Percentiles rank a stretch among this genome's conserved stretches.
phyloP scores from a whole-genome alignment of 192 early-diverging fungal genomes.

The Coemansia guatemalensis region DNA sequence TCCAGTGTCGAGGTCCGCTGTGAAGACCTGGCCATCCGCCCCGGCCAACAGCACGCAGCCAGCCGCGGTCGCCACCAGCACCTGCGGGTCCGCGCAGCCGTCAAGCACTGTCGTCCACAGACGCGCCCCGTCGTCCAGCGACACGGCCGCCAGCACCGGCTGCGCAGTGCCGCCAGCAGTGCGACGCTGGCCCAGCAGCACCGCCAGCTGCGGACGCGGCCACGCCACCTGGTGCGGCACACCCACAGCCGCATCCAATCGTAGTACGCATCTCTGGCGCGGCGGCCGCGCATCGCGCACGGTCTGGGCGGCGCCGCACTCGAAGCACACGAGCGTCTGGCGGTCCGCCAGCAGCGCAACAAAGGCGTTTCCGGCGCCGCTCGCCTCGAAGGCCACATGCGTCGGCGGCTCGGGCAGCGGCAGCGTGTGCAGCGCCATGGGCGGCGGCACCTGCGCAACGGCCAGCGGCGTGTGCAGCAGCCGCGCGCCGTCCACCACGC shows the following conservation, averaged over 20 bases:
- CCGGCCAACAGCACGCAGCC: conserved; percentile 41
- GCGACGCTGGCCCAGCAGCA: conserved; percentile 54
- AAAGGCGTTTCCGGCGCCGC: conserved; percentile 67
- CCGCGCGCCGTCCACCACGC: conserved; percentile 72
- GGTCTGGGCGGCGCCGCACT: conserved; percentile 5
- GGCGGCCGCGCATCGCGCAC: conserved; percentile 34
- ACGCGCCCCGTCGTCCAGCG: no score
- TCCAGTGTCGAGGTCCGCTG: conserved; percentile 12
- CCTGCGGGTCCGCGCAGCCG: background rate
- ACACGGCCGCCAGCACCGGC: no score
- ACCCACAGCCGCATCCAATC: background rate
- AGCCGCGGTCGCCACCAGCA: conserved; percentile 26
- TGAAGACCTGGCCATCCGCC: conserved; percentile 44
- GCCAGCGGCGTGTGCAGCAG: conserved; percentile 53
- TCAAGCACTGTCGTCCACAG: background rate
- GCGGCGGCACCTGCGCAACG: conserved; percentile 88
- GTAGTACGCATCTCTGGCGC: conserved; percentile 6
- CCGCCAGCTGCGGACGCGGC: conserved; percentile 54
- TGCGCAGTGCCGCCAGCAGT: no score
- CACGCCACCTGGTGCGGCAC: conserved; percentile 70
- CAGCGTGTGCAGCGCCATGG: conserved; percentile 67
- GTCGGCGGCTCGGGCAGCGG: conserved; percentile 17
- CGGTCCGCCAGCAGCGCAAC: conserved; percentile 67
- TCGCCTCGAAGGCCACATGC: conserved; percentile 65
- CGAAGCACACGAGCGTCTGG: conserved; percentile 19